Base-by-base conservation (phyloP, 176 grass and related monocot genomes). In the Musa acuminata region DNA sequence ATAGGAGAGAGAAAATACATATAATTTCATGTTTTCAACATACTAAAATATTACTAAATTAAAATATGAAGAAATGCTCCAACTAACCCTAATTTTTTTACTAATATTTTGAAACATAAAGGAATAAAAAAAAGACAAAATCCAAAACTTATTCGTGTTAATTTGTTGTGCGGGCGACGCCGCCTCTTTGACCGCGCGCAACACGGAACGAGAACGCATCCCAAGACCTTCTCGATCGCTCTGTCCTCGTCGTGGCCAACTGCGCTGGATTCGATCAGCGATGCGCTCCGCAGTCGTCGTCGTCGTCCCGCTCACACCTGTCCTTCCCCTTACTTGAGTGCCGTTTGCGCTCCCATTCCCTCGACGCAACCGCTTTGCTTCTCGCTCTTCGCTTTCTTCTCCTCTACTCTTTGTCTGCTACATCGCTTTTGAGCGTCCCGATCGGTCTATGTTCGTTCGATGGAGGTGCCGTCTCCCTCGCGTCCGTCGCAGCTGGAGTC, bases 401-500 rank as follows among this genome's bases (percentile, higher is more conserved):
- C 16, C 0, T 9, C 14, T 19, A 60, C 17, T 54, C 50, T 73
- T 73, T 8, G 58, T 1, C 27, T 8, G 58, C 72, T 27, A 13
- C 72, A 17, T 74, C 54, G 1, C 16, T 64, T 17, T n/a, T 74
- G 24, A 26, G 29, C 25, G 13, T 22, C 71, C 21, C 52, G 20
- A 20, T 53, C 52, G 13, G 13, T 76, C n/a, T 62, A 14, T 57
- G 22, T 24, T 27, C 51, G 22, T 10, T 19, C 51, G 50, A 27
- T 52, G 6, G 52, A 73, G 29, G 22, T 51, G 57, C 4, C 57
- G 19, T 24, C 74, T n/a, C 6, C 57, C n/a, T 60, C 16, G 16
- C 17, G 57, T 24, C 63, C 74, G 10, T 76, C 58, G 74, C 74
- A n/a, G 59, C 80, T 91, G 83, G 88, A 84, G 14, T 74, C 81